A percentile compares a stretch with the other conserved stretches of the same genome.
Evolutionary conservation across 805 yeast species (phyloP).

Genomic region (Wickerhamomyces xylosicus): DNA sequence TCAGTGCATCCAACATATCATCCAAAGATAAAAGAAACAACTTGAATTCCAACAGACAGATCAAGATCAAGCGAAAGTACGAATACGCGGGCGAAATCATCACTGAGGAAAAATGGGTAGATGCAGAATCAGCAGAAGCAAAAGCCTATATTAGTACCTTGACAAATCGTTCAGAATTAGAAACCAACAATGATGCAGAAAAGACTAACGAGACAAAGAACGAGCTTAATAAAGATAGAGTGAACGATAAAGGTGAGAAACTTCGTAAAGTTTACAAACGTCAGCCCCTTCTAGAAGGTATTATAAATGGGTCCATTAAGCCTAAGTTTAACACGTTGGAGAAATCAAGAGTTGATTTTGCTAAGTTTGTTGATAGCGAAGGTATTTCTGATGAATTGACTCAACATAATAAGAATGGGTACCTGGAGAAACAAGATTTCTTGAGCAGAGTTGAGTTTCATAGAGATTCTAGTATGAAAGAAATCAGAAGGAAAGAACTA

Average conservation of each 20-base stretch:
- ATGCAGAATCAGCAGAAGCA: slow-evolving; percentile 75
- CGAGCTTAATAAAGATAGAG: slow-evolving; percentile 7
- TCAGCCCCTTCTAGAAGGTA: slow-evolving; percentile 67
- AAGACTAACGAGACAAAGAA: slow-evolving; percentile 2
- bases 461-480: slow-evolving; percentile 28
- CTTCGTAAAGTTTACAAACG: slow-evolving; percentile 55
- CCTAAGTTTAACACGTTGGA: slow-evolving; percentile 85
- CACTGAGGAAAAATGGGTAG: slow-evolving; percentile 72
- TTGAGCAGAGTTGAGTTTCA: slow-evolving; percentile 55
- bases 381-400: slow-evolving; percentile 77
- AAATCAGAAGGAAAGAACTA: slow-evolving; percentile 25
- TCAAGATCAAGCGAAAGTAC: slow-evolving; percentile 67
- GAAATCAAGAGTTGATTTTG: slow-evolving; percentile 92
- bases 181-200: slow-evolving; percentile 4
- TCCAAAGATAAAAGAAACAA: slow-evolving; percentile 5
- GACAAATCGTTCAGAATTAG: slow-evolving; percentile 21
- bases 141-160: slow-evolving; percentile 62
- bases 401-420: slow-evolving; percentile 81
- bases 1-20: slow-evolving; percentile 11
- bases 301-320: slow-evolving; percentile 56
- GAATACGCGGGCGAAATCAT: slow-evolving; percentile 84
- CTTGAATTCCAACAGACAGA: slow-evolving; percentile 28
- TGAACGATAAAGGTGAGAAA: slow-evolving; percentile 21
- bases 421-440: slow-evolving; percentile 85
- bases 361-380: slow-evolving; percentile 79